Conservation (phyloP, 1,139 yeast species). For the Candida glucosophila region DNA sequence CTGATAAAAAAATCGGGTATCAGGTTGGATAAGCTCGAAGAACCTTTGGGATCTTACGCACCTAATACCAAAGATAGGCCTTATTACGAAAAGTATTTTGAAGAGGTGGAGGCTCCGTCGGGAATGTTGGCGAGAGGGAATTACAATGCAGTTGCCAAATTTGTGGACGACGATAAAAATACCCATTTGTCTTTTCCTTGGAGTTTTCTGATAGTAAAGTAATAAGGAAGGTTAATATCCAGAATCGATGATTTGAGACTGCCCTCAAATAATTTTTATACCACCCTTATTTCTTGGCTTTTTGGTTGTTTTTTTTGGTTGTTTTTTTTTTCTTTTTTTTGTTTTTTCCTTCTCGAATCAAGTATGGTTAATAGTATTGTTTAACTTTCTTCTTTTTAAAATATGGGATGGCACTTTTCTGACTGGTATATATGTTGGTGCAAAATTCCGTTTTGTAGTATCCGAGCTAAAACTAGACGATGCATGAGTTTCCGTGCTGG, state of each 20-base stretch:
- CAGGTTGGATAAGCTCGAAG: constrained; percentile 77
- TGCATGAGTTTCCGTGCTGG: constrained; percentile 1
- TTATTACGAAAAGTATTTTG: constrained; percentile 63
- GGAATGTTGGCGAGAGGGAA: constrained; percentile 85
- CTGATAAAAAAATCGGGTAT: constrained; percentile 82
- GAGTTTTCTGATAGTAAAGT: constrained; percentile 73
- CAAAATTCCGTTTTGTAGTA: constrained; percentile 11
- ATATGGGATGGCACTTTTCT: constrained; percentile 7
- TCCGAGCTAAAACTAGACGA: neutral
- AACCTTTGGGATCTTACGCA: constrained; percentile 84
- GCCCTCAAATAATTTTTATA: too few species aligned
- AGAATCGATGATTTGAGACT: too few species aligned
- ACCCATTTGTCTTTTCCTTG: constrained; percentile 74
- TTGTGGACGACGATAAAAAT: constrained; percentile 79
- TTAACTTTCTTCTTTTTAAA: constrained; percentile 8
- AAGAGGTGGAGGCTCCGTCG: constrained; percentile 89
- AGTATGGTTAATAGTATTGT: too few species aligned
- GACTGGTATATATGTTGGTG: constrained; percentile 22
- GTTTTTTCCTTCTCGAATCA: too few species aligned
- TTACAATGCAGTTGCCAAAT: constrained; percentile 73
- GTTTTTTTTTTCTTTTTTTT: too few species aligned
- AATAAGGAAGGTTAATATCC: too few species aligned
- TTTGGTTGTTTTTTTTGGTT: too few species aligned
- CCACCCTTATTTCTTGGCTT: too few species aligned
- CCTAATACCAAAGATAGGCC: constrained; percentile 82